Evolutionary conservation across 768 basidiomycete genomes (phyloP).

Genomic region (Pleurotus salmoneostramineus): DNA sequence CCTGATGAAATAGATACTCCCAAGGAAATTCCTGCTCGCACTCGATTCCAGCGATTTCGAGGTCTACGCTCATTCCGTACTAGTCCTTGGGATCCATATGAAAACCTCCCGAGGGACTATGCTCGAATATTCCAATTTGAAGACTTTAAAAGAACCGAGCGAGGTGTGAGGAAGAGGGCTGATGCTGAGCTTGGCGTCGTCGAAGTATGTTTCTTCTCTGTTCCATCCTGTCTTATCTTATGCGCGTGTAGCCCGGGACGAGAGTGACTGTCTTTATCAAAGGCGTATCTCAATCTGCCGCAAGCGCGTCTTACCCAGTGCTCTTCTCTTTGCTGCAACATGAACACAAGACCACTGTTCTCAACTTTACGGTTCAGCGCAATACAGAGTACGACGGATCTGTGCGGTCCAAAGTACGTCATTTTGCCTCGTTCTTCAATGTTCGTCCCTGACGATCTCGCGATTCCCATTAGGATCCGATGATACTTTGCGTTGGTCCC

Average conservation of each 20-base stretch:
- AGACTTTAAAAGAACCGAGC: conserved; percentile 84
- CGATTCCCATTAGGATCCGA: conserved; percentile 58
- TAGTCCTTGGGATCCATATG: conserved; percentile 96
- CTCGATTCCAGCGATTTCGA: conserved; percentile 88
- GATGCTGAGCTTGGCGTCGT: conserved; percentile 58
- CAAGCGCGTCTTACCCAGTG: conserved; percentile 46
- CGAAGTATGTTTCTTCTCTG: conserved; percentile 45
- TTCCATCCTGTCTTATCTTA: not conserved
- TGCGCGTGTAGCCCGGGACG: conserved; percentile 61
- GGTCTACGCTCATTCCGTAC: conserved; percentile 92
- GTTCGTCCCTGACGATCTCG: conserved; percentile 2
- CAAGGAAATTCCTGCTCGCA: conserved; percentile 70
- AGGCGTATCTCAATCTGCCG: conserved; percentile 66
- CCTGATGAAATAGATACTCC: conserved; percentile 98
- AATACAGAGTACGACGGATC: conserved; percentile 92
- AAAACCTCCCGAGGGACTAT: conserved; percentile 92
- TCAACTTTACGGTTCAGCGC: conserved; percentile 90
- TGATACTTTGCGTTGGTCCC: conserved; percentile 87
- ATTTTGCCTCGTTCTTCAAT: not conserved
- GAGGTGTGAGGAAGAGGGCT: conserved; percentile 60
- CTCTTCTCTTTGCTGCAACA: conserved; percentile 87
- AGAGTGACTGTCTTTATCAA: conserved; percentile 77
- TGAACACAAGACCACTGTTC: conserved; percentile 91
- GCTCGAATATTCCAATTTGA: conserved; percentile 96
- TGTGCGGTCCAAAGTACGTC: conserved; percentile 81